These are phyloP conservation scores for Krasilnikovozyma curviuscula DNA, from an alignment of 768 basidiomycete species.

Conservation along the genomic window DNA sequence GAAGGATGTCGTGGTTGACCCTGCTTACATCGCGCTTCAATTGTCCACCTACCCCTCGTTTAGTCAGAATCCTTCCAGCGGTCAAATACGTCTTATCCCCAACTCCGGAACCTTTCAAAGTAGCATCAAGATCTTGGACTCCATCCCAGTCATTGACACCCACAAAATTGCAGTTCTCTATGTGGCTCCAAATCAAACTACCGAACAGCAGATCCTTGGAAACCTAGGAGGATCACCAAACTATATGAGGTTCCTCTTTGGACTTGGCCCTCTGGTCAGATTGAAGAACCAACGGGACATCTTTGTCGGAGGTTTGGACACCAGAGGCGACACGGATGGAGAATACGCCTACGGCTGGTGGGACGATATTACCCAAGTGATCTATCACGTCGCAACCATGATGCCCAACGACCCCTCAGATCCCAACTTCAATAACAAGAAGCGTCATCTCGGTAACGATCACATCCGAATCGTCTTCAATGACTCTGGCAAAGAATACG, in stretches of 20 bases:
- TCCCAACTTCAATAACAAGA: constrained; percentile 60
- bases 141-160: constrained; percentile 84
- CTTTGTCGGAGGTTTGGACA: constrained; percentile 76
- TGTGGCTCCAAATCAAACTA: constrained; percentile 72
- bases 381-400: constrained; percentile 90
- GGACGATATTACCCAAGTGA: constrained; percentile 88
- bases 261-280: constrained; percentile 70
- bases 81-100: constrained; percentile 29
- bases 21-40: constrained; percentile 67
- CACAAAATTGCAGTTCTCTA: constrained; percentile 95
- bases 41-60: constrained; percentile 52
- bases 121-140: constrained; percentile 51
- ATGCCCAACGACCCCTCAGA: constrained; percentile 48
- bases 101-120: constrained; percentile 39
- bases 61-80: constrained; percentile 30
- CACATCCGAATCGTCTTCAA: constrained; percentile 94
- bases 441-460: constrained; percentile 91
- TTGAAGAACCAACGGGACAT: constrained; percentile 65
- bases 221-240: constrained; percentile 87
- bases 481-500: constrained; percentile 68
- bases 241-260: constrained; percentile 80
- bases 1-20: constrained; percentile 67
- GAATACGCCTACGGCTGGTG: constrained; percentile 98
- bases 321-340: constrained; percentile 58
- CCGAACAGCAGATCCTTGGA: constrained; percentile 64